Evolutionary conservation across 139 green algal genomes (phyloP), one percentile per base, ranked within the genome.

Genomic region (Dunaliella sp.): DNA sequence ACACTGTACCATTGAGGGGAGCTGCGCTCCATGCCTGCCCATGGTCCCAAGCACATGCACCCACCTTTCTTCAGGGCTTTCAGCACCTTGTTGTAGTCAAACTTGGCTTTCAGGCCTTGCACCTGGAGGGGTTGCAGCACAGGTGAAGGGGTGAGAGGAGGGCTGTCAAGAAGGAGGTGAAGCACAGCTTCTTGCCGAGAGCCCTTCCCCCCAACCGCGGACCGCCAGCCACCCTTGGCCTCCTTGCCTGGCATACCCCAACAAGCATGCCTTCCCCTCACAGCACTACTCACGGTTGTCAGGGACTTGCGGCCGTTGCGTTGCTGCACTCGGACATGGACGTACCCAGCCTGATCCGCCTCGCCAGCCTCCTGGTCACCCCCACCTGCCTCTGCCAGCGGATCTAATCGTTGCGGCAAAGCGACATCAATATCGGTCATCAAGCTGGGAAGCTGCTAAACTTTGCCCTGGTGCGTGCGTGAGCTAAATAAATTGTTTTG

Each of bases 51-150:
- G 74, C 74, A 3, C 74, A 30, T 30, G 28, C 80, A 35, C 89
- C 81, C 85, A 94, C 91, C 93, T 89, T 99, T 99, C 94, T 99
- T 99, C 85, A 99, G 95, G 0, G 96, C 97, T 86, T 99, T 99
- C 25, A 99, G 89, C 24, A 99, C 95, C 88, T 99, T 99, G 90
- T 98, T 98, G 91, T 99, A 98, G 85, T 99, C 97, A 86, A 97
- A 99, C 1, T 87, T 90, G 88, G 97, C 92, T 81, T 97, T 94
- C 2, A 98, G 90, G 74, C 96, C 96, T 93, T 98, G 92, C 85
- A 92, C 85, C 34, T 81, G 83, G 38, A 86, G 77, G 80, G 32
- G 77, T 35, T 37, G 36, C 22, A 75, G 32, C 21, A 22, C n/a
- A 32, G 58, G 59, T n/a, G n/a, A n/a, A n/a, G n/a, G n/a, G n/a